Evolutionary conservation across 2,329 filamentous ascomycete species (phyloP).

Genomic region (Arthroderma sp.): DNA sequence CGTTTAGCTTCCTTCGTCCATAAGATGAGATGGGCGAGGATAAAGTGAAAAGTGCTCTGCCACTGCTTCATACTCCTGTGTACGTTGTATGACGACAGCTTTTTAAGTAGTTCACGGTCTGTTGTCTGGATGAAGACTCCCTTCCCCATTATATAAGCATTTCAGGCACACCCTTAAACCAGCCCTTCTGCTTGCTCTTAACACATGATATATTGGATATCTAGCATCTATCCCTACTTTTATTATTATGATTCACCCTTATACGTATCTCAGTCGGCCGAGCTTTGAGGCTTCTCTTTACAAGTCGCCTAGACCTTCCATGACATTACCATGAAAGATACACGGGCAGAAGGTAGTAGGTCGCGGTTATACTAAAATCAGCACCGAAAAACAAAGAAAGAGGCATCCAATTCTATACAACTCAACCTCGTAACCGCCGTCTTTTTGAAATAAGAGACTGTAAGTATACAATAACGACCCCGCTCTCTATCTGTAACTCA

Average conservation of each 20-base stretch:
- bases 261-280: too few relatives aligned
- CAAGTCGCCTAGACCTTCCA: too few relatives aligned
- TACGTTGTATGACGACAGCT: not conserved
- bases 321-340: too few relatives aligned
- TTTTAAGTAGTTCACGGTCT: not conserved
- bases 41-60: not conserved
- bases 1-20: not conserved
- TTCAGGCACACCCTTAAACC: too few relatives aligned
- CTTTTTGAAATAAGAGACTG: not conserved
- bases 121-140: too few relatives aligned
- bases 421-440: not conserved
- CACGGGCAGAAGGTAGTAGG: too few relatives aligned
- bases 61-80: not conserved
- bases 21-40: not conserved
- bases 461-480: not conserved
- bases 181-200: too few relatives aligned
- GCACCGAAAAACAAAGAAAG: not conserved
- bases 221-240: too few relatives aligned
- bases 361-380: too few relatives aligned
- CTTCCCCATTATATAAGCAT: not conserved
- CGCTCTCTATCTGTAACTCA: not conserved
- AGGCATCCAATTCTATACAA: slow-evolving; percentile 1
- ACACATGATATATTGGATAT: too few relatives aligned
- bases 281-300: too few relatives aligned
- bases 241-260: too few relatives aligned